Evolutionary conservation across 768 basidiomycete species (phyloP).

Genomic region (Mycena alexandri): DNA sequence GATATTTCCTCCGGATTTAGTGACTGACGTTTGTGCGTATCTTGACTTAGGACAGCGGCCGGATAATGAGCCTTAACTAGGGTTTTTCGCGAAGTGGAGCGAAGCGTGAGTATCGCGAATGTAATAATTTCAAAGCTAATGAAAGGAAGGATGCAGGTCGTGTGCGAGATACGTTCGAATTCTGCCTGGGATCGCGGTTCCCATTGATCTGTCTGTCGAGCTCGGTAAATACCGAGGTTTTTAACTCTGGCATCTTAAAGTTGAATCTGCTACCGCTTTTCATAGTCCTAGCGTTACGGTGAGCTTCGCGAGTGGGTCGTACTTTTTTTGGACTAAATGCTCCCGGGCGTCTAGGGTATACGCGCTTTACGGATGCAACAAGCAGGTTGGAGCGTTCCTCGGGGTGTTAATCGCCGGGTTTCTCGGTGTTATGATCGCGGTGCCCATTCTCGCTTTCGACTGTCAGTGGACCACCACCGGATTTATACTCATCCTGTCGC

Average conservation of each 20-base stretch:
- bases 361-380: conserved; percentile 29
- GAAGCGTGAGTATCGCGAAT: conserved; percentile 24
- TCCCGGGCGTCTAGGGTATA: conserved; percentile 14
- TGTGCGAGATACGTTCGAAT: conserved; percentile 33
- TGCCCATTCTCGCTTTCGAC: conserved; percentile 35
- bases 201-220: conserved; percentile 36
- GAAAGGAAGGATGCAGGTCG: neutral
- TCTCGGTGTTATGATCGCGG: conserved; percentile 37
- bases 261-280: neutral
- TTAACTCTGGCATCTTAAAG: too few species aligned
- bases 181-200: conserved; percentile 35
- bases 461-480: conserved; percentile 15
- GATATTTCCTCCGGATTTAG: conserved; percentile 4
- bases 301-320: neutral
- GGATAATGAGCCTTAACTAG: conserved; percentile 1
- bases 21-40: conserved; percentile 34
- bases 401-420: conserved; percentile 24
- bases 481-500: neutral
- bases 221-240: neutral
- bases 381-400: conserved; percentile 26
- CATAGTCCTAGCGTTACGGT: conserved; percentile 35
- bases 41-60: neutral
- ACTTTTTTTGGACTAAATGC: neutral
- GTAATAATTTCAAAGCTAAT: neutral
- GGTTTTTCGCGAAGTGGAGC: conserved; percentile 37